A percentile compares a stretch with the other conserved stretches of the same genome.
Evolutionary conservation across 129 eudicot genomes (phyloP).

Genomic region (Silybum marianum): DNA sequence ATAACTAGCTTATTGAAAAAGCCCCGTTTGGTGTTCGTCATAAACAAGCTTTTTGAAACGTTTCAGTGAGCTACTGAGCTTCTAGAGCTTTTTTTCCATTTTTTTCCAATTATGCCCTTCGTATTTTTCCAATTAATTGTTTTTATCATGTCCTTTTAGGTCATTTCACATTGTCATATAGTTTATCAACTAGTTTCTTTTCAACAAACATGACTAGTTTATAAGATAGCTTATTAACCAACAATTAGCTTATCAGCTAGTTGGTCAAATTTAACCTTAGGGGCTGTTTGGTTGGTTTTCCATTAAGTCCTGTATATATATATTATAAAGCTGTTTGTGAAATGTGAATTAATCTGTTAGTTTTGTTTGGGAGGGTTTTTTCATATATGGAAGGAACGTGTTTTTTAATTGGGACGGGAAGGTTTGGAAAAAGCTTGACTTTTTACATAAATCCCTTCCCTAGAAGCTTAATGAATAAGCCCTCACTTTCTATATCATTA

Average conservation of each 20-base stretch:
- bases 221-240: not conserved
- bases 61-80: not conserved
- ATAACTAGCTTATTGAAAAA: not conserved
- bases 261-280: not conserved
- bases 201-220: not conserved
- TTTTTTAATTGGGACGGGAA: too few species aligned
- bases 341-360: too few species aligned
- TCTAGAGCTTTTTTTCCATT: not conserved
- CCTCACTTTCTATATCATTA: too few species aligned
- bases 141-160: not conserved
- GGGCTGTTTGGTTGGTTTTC: too few species aligned
- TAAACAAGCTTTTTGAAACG: not conserved
- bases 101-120: not conserved
- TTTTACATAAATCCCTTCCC: too few species aligned
- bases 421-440: too few species aligned
- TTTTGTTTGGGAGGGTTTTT: too few species aligned
- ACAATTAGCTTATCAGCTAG: not conserved
- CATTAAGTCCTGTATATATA: too few species aligned
- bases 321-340: too few species aligned
- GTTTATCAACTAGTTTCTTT: not conserved
- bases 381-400: too few species aligned
- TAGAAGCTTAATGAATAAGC: too few species aligned
- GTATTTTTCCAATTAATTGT: not conserved
- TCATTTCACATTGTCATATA: not conserved
- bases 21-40: not conserved